Base-by-base conservation (phyloP, 2,329 filamentous ascomycete species). In the Cladosporium velox region DNA sequence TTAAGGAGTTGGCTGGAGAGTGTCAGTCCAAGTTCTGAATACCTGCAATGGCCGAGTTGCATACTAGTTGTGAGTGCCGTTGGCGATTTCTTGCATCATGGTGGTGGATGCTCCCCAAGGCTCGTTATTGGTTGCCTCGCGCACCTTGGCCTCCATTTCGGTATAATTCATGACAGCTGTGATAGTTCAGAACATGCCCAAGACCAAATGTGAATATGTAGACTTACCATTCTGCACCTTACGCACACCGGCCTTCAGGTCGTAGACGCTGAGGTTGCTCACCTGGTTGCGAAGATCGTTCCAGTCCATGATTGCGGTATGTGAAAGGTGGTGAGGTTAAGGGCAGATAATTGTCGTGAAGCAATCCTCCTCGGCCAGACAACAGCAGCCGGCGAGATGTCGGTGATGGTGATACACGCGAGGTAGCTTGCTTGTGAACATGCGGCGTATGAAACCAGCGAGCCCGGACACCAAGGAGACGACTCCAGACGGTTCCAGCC, bases 81-180 rank as follows among this genome's bases (percentile, higher is more conserved):
- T 96, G 80, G 95, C 93, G 79, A 99, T 99, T 81, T 99, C 95
- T 81, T 98, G 93, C 93, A 98, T 97, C 75, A 91, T 78, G 21
- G 90, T 91, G 30, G 90, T 90, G 14, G 90, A 91, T 60, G 90
- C 88, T 70, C 93, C 95, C 95, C 95, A 99, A 66, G 95, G 95
- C 79, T 99, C 95, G 79, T 98, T 98, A 82, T 99, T 99, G 44
- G 95, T 99, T 34, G 95, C 95, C 85, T 99, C 95, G 79, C 95
- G 91, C 71, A 98, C 85, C 81, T 89, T 89, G 66, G 86, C 79
- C 81, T 96, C 92, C 91, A 95, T 94, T 77, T 97, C 93, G 51
- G 93, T 97, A 79, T 94, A 97, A 82, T 97, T 97, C 93, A 97
- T 97, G 67, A 97, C 93, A 71, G 93, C 93, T 97, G 74, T 69